These are phyloP conservation scores for maize (Zea mays) DNA, from an alignment of 176 grass and related monocot genomes.

Conservation along the genomic window Zm-B73-REFERENCE-NAM-5.0 NC_050098.1:202580001-202580500, in stretches of 20 bases:
- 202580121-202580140: slow-evolving; percentile 74
- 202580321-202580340: slow-evolving; percentile 87
- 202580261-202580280: slow-evolving; percentile 80
- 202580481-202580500: slow-evolving; percentile 18
- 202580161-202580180: slow-evolving; percentile 29
- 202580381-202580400: slow-evolving; percentile 98
- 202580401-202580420: slow-evolving; percentile 57
- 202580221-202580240: slow-evolving; percentile 57
- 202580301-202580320: slow-evolving; percentile 58
- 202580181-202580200: slow-evolving; percentile 13
- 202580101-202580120: slow-evolving; percentile 83
- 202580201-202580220: slow-evolving; percentile 34
- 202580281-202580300: slow-evolving; percentile 70
- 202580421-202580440: slow-evolving; percentile 25
- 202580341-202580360: slow-evolving; percentile 83
- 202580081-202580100: slow-evolving; percentile 92
- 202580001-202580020: slow-evolving; percentile 6
- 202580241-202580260: slow-evolving; percentile 89
- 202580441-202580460: neutral
- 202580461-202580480: slow-evolving; percentile 12
- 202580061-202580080: slow-evolving; percentile 93
- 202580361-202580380: slow-evolving; percentile 92
- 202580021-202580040: slow-evolving; percentile 78
- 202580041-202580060: slow-evolving; percentile 90
- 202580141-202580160: slow-evolving; percentile 88